Conservation (phyloP, 2,329 filamentous ascomycete species). For the Penicillium freii region DNA sequence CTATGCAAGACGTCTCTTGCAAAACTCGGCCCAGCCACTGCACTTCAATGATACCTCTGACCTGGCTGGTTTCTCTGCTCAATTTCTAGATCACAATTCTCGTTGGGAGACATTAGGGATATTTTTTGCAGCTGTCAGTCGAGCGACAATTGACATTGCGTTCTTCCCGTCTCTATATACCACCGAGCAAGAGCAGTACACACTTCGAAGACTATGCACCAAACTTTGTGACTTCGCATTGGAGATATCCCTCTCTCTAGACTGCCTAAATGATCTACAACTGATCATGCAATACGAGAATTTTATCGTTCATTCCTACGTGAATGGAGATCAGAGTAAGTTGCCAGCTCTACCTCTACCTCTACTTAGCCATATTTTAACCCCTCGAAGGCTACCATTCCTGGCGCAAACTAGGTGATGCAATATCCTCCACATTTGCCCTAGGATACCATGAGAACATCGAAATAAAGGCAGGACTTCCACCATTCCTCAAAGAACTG, state of each 20-base stretch:
- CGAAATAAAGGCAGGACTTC: slow-evolving; percentile 28
- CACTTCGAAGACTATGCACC: slow-evolving; percentile 25
- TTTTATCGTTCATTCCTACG: slow-evolving; percentile 46
- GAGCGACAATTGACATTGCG: slow-evolving; percentile 36
- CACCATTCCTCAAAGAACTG: slow-evolving; percentile 41
- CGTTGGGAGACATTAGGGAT: slow-evolving; percentile 44
- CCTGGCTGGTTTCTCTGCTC: slow-evolving; percentile 20
- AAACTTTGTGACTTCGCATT: slow-evolving; percentile 37
- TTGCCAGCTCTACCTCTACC: not conserved
- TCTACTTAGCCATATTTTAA: not conserved
- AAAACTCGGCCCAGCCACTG: slow-evolving; percentile 23
- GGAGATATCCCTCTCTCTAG: slow-evolving; percentile 36
- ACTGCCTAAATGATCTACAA: slow-evolving; percentile 47
- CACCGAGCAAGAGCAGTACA: slow-evolving; percentile 26
- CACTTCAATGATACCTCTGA: slow-evolving; percentile 15
- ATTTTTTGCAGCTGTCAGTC: slow-evolving; percentile 37
- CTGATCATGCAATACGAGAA: slow-evolving; percentile 49
- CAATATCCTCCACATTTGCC: slow-evolving; percentile 47
- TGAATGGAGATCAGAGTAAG: slow-evolving; percentile 48
- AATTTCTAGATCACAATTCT: slow-evolving; percentile 29
- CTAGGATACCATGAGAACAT: slow-evolving; percentile 48
- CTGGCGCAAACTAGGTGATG: slow-evolving; percentile 50
- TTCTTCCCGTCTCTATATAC: slow-evolving; percentile 33
- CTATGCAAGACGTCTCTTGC: slow-evolving; percentile 23
- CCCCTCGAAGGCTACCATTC: slow-evolving; percentile 42